Percentiles rank a stretch among this genome's conserved stretches.
Evolutionary conservation across 106 monocot species (phyloP).

Genomic region (Phalaenopsis aphrodite): DNA sequence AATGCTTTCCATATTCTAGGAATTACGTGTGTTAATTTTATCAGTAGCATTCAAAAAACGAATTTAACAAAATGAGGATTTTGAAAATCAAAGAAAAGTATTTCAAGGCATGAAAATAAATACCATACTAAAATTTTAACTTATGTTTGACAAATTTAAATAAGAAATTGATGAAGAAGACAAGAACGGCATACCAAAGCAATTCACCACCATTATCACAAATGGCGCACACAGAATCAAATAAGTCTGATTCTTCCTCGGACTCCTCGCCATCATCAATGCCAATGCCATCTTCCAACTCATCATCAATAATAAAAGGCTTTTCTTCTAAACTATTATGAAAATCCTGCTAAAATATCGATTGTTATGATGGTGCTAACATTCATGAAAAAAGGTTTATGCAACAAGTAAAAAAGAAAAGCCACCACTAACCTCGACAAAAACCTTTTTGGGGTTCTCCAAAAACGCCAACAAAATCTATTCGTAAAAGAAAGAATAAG

Average conservation of each 20-base stretch:
- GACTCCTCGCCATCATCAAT: slow-evolving; percentile 11
- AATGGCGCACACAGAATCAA: slow-evolving; percentile 11
- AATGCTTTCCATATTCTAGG: neutral
- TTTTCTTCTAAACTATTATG: slow-evolving; percentile 4
- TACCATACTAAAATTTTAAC: neutral
- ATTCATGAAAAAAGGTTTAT: neutral
- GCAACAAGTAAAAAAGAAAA: neutral
- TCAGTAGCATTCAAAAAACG: too few species aligned
- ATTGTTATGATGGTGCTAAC: neutral
- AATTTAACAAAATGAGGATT: neutral
- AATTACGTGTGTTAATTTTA: too few species aligned
- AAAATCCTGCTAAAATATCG: slow-evolving; percentile 4
- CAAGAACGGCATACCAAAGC: slow-evolving; percentile 5
- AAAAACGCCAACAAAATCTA: neutral
- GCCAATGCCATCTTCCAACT: neutral
- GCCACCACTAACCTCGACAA: neutral
- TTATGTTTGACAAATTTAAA: neutral
- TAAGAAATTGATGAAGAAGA: neutral
- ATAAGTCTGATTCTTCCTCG: slow-evolving; percentile 11
- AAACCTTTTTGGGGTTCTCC: slow-evolving; percentile 5
- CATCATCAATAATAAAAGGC: slow-evolving; percentile 9
- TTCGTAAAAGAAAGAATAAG: neutral
- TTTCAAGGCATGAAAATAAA: neutral
- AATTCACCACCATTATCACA: slow-evolving; percentile 9
- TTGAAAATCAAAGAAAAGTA: neutral